Evolutionary conservation across 2,329 filamentous ascomycete genomes (phyloP).

Genomic region (Pseudogymnoascus sp.): DNA sequence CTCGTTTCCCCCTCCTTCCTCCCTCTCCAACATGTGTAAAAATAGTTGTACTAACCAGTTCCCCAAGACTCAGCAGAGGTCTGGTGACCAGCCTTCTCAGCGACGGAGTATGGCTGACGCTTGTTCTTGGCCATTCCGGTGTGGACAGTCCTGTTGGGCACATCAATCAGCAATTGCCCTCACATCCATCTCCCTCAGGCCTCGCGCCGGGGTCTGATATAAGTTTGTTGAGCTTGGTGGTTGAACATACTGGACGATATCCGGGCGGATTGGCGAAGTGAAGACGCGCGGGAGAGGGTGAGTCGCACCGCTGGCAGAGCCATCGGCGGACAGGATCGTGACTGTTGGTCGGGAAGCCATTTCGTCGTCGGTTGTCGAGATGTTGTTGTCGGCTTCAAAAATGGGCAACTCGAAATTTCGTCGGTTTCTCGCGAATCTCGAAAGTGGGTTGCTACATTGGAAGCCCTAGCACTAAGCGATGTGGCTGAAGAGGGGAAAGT

Average conservation of each 20-base stretch:
- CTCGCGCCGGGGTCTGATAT: neutral
- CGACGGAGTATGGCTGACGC: constrained; percentile 98
- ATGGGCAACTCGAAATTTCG: constrained; percentile 11
- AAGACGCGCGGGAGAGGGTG: constrained; percentile 95
- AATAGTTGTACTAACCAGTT: constrained; percentile 66
- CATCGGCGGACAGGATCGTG: constrained; percentile 93
- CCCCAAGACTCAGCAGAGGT: constrained; percentile 99
- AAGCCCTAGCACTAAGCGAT: constrained; percentile 10
- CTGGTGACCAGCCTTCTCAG: constrained; percentile 99
- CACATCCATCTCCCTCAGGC: neutral
- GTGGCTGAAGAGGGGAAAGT: neutral
- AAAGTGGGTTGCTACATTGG: constrained; percentile 11
- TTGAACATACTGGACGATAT: constrained; percentile 84
- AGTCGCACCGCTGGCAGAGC: constrained; percentile 79
- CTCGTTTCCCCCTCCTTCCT: neutral
- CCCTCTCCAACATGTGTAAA: constrained; percentile 19
- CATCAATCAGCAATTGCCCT: constrained; percentile 8
- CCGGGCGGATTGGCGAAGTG: constrained; percentile 91
- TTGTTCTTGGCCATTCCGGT: constrained; percentile 99
- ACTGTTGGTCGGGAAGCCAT: constrained; percentile 98
- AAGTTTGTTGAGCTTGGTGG: constrained; percentile 1
- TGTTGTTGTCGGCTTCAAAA: constrained; percentile 19
- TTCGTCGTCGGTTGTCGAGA: constrained; percentile 23
- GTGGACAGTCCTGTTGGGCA: constrained; percentile 59
- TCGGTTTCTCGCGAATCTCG: constrained; percentile 9